A percentile compares a stretch with the other conserved stretches of the same genome.
phyloP scores from a whole-genome alignment of 768 basidiomycete genomes.

The Baorangia bicolor region DNA sequence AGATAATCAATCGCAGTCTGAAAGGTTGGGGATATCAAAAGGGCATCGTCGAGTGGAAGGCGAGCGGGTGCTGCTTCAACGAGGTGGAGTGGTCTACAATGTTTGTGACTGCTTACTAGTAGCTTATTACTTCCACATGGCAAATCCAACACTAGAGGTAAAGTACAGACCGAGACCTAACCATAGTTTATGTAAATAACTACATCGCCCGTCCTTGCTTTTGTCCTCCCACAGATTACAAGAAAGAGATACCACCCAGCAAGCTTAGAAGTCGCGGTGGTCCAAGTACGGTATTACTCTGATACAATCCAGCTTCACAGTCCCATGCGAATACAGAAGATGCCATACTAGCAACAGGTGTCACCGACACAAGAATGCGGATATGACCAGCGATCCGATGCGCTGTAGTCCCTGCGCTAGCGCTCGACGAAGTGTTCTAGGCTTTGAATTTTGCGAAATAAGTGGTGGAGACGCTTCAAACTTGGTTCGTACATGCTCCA shows the following conservation, averaged over 20 bases:
- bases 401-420: constrained; percentile 26
- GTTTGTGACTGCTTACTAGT: constrained; percentile 35
- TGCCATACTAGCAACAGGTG: constrained; percentile 6
- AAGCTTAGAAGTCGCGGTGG: constrained; percentile 6
- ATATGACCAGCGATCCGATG: constrained; percentile 30
- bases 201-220: constrained; percentile 9
- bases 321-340: constrained; percentile 20
- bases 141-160: constrained; percentile 10
- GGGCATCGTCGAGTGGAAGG: constrained; percentile 26
- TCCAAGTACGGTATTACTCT: constrained; percentile 22
- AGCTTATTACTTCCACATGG: constrained; percentile 23
- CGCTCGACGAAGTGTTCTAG: constrained; percentile 24
- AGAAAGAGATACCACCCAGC: constrained; percentile 6
- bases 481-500: constrained; percentile 22
- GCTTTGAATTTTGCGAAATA: constrained; percentile 24
- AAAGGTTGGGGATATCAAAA: constrained; percentile 19
- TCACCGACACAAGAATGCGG: constrained; percentile 33
- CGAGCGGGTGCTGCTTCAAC: constrained; percentile 9
- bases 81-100: constrained; percentile 22
- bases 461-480: constrained; percentile 19
- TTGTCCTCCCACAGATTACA: constrained; percentile 13
- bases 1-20: constrained; percentile 15
- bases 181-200: constrained; percentile 34
- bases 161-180: constrained; percentile 9
- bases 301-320: constrained; percentile 26